Percentiles rank a stretch among this genome's conserved stretches.
phyloP scores from a whole-genome alignment of 2,329 filamentous ascomycete species.

The Pezicula neosporulosa region DNA sequence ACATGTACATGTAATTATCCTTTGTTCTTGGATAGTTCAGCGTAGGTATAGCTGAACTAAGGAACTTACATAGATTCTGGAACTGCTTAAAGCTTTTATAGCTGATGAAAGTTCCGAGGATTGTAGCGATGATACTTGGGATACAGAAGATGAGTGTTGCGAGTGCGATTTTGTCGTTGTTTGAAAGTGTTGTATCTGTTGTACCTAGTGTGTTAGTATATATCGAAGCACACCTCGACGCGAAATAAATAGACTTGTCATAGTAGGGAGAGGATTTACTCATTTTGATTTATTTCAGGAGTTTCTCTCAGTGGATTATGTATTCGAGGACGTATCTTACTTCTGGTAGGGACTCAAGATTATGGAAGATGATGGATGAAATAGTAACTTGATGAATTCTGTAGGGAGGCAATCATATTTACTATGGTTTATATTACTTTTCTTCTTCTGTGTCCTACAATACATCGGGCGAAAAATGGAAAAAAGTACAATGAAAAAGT shows the following conservation, averaged over 20 bases:
- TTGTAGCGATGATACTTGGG: conserved; percentile 13
- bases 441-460: too few species aligned
- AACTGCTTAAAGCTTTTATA: conserved; percentile 13
- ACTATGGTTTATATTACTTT: background rate
- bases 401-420: background rate
- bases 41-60: too few species aligned
- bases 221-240: too few species aligned
- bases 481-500: background rate
- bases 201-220: background rate
- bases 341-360: background rate
- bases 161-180: conserved; percentile 11
- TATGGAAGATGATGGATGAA: background rate
- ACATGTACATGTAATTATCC: too few species aligned
- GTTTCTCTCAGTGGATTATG: background rate
- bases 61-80: conserved; percentile 6
- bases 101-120: conserved; percentile 8
- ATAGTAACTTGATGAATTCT: background rate
- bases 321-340: background rate
- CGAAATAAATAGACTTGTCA: too few species aligned
- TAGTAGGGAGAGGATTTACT: conserved; percentile 7
- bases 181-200: conserved; percentile 5
- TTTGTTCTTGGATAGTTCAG: too few species aligned
- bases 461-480: background rate
- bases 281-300: conserved; percentile 1
- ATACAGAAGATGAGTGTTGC: conserved; percentile 12